Percentiles rank a stretch among this genome's conserved stretches.
Evolutionary conservation across 306 rosid genomes (phyloP).

Genomic region (Fagus crenata): DNA sequence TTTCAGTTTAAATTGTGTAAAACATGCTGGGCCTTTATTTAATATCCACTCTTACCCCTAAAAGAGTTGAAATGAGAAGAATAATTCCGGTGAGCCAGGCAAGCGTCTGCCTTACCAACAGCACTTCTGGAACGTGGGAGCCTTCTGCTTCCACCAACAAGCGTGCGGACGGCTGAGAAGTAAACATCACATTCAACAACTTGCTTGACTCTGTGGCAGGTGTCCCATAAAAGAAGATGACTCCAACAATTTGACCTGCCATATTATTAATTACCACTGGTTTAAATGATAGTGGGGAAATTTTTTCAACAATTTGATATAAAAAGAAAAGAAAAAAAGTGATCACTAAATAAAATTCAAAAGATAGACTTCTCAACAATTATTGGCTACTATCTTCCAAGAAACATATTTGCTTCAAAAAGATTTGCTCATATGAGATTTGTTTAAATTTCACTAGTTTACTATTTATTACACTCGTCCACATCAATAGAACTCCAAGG

Average conservation of each 20-base stretch:
- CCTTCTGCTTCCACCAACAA: slow-evolving; percentile 56
- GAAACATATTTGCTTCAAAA: neutral
- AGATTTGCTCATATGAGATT: neutral
- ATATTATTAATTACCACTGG: slow-evolving; percentile 28
- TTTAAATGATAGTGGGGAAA: slow-evolving; percentile 22
- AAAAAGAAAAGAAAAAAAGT: neutral
- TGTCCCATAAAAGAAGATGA: slow-evolving; percentile 49
- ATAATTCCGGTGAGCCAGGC: slow-evolving; percentile 92
- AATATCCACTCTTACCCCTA: slow-evolving; percentile 66
- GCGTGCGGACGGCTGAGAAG: slow-evolving; percentile 56
- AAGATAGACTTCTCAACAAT: neutral
- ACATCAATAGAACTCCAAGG: neutral
- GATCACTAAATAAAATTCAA: neutral
- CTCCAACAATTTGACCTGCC: slow-evolving; percentile 96
- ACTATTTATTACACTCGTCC: neutral
- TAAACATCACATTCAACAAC: slow-evolving; percentile 53
- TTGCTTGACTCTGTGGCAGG: slow-evolving; percentile 44
- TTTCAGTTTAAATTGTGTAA: neutral
- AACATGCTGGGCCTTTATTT: neutral
- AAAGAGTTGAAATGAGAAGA: slow-evolving; percentile 73
- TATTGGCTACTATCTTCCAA: neutral
- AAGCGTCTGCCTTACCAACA: slow-evolving; percentile 69
- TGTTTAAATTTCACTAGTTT: neutral
- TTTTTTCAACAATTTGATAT: slow-evolving; percentile 3
- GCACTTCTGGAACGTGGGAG: slow-evolving; percentile 37